phyloP scores from a whole-genome alignment of 2,329 filamentous ascomycete genomes.

The Alternaria atra region DNA sequence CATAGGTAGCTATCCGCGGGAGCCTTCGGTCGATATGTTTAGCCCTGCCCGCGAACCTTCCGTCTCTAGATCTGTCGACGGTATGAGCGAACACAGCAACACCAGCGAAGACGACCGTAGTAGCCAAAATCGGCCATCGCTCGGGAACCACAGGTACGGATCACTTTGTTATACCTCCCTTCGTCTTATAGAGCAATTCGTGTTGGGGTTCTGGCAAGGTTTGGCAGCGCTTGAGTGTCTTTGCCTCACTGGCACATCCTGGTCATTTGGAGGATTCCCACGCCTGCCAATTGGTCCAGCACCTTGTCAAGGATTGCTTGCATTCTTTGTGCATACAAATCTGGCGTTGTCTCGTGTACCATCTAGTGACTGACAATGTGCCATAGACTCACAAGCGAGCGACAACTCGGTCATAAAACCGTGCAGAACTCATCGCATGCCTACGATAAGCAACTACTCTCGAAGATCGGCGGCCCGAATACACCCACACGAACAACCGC shows the following conservation, averaged over 20 bases:
- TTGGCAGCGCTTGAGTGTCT: background rate
- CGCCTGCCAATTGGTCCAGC: background rate
- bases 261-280: background rate
- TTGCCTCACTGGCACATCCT: background rate
- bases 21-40: constrained; percentile 44
- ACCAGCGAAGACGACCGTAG: constrained; percentile 50
- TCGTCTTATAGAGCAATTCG: background rate
- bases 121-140: constrained; percentile 44
- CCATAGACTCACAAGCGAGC: constrained; percentile 66
- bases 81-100: constrained; percentile 46
- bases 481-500: constrained; percentile 60
- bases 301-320: constrained; percentile 3
- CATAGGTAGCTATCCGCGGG: constrained; percentile 30
- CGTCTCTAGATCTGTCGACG: constrained; percentile 48
- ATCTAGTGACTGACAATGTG: constrained; percentile 25
- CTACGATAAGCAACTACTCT: constrained; percentile 69
- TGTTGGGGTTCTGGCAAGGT: background rate
- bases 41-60: constrained; percentile 51
- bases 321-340: constrained; percentile 1
- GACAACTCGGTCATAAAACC: constrained; percentile 65
- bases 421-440: constrained; percentile 68
- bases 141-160: constrained; percentile 56
- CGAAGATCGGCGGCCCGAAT: constrained; percentile 68
- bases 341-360: background rate
- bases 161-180: background rate